Evolutionary conservation across 768 basidiomycete species (phyloP), one percentile per base, ranked within the genome.

Genomic region (Scleroderma bovista): DNA sequence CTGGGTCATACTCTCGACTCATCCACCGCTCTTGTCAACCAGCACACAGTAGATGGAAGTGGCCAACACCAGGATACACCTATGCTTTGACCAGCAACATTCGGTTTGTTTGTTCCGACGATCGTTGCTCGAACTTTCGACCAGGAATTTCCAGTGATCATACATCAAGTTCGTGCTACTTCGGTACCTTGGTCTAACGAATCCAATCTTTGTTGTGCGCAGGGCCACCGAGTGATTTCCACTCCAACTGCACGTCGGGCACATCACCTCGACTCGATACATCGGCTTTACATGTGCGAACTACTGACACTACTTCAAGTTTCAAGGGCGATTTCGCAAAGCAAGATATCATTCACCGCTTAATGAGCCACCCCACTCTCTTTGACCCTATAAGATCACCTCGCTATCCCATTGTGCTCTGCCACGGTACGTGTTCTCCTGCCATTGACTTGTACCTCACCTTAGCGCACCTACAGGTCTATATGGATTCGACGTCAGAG

Each of bases 401-500:
- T 2, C 83, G 95, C 6, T 82, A 90, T 65, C 92, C 93, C 1
- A 84, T 99, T 50, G 92, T 95, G 3, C 76, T 98, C n/a, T 96
- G 92, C 62, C 95, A 99, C 69, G 95, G 94, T 92, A 57, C 42
- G 44, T 46, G 31, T 37, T 44, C 19, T 39, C 36, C 44, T 17
- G 0, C 52, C 20, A n/a, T 34, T 10, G 16, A 6, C 39, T 29
- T 32, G 10, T 2, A 19, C 19, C 20, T 8, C 3, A 37, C 20
- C 50, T 56, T 9, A 9, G 55, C 51, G 56, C 40, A 20, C 22
- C 5, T 38, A 31, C 59, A 90, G 93, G 95, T 17, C 72, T 98
- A 2, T 97, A 99, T 60, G 95, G 95, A 6, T 99, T 96, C 62
- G 93, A 95, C 59, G 86, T 91, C 0, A 81, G 86, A 29, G 93